These are phyloP conservation scores for Thalassiosira ordinaria DNA, from an alignment of 352 stramenopile genomes.

Conservation along the genomic window DNA sequence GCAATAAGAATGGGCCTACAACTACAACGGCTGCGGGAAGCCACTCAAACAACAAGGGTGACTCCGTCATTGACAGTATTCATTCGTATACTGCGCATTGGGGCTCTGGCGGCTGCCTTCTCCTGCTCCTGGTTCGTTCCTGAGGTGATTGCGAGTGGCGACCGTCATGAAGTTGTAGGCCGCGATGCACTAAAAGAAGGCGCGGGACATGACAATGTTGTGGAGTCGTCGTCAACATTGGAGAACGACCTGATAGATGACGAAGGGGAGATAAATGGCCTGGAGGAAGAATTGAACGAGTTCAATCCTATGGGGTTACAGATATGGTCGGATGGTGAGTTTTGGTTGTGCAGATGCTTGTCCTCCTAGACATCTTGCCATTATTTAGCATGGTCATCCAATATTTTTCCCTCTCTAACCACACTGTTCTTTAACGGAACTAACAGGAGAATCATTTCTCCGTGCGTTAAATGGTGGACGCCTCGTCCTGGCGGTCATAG, in stretches of 20 bases:
- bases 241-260: conserved; percentile 2
- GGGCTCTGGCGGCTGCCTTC: conserved; percentile 2
- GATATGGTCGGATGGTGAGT: conserved; percentile 50
- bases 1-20: conserved; percentile 7
- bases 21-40: conserved; percentile 3
- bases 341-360: background rate
- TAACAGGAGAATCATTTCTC: conserved; percentile 38
- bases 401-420: background rate
- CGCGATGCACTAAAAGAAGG: background rate
- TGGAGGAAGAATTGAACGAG: conserved; percentile 7
- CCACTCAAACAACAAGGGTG: background rate
- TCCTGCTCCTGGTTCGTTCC: conserved; percentile 15
- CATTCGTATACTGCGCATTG: background rate
- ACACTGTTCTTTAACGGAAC: no score
- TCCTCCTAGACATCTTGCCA: background rate
- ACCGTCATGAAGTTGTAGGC: background rate
- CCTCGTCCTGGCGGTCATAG: conserved; percentile 51
- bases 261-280: background rate
- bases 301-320: conserved; percentile 51
- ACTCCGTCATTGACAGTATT: conserved; percentile 1
- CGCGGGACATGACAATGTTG: conserved; percentile 2
- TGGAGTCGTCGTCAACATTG: conserved; percentile 2
- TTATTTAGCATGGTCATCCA: background rate
- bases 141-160: background rate
- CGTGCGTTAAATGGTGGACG: conserved; percentile 36